Percentiles rank a stretch among this genome's conserved stretches.
These are phyloP conservation scores for Metschnikowia reukaufii DNA, from an alignment of 805 yeast species.

Conservation along the genomic window DNA sequence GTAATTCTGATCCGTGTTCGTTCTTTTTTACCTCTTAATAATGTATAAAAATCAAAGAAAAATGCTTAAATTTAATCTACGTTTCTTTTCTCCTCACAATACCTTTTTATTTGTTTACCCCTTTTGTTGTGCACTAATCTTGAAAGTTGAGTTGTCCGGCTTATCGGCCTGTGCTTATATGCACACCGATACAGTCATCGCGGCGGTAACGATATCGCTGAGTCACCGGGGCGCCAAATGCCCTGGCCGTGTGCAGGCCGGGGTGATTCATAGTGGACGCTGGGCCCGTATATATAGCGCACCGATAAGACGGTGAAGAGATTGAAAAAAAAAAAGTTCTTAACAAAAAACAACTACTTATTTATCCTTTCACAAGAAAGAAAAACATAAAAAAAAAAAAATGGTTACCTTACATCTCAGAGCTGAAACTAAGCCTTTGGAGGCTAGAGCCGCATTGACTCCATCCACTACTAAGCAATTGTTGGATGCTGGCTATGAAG, in stretches of 20 bases:
- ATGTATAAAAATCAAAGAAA: too few species aligned
- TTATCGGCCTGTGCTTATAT: background rate
- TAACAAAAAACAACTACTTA: background rate
- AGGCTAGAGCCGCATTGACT: constrained; percentile 95
- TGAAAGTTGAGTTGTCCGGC: too few species aligned
- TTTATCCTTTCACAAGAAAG: background rate
- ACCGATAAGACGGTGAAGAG: constrained; percentile 3
- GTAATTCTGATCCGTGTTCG: too few species aligned
- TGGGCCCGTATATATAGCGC: constrained; percentile 8
- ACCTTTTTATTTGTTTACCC: too few species aligned
- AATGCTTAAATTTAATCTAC: too few species aligned
- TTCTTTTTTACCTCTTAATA: too few species aligned
- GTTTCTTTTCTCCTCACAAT: too few species aligned
- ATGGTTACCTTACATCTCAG: constrained; percentile 77
- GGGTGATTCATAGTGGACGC: constrained; percentile 8
- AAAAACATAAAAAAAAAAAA: background rate
- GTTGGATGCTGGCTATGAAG: constrained; percentile 81
- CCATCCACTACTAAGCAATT: constrained; percentile 86
- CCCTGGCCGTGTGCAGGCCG: constrained; percentile 5
- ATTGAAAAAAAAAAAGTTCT: background rate
- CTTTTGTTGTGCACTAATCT: too few species aligned
- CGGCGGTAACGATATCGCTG: background rate
- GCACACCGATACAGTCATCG: background rate
- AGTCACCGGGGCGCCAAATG: constrained; percentile 11
- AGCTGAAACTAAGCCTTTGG: constrained; percentile 96